Conservation (phyloP, 495 filamentous ascomycete species). For the Lentithecium fluviatile region DNA sequence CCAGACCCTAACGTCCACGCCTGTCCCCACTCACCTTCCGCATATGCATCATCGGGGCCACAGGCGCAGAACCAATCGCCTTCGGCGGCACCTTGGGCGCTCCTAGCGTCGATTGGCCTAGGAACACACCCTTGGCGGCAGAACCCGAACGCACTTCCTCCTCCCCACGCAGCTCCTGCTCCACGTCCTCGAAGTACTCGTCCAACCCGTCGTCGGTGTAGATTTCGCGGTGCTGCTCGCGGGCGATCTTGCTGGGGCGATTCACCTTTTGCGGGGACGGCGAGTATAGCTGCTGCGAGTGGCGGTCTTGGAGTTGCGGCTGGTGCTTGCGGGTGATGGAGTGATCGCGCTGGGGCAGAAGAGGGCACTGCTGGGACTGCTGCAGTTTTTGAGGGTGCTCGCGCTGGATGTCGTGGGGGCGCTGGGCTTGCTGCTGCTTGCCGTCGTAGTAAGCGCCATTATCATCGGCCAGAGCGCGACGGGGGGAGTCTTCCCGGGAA, state of each 20-base stretch:
- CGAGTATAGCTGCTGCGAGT: too few species aligned
- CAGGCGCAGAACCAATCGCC: neutral
- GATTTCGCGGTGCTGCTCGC: too few species aligned
- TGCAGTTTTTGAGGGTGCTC: too few species aligned
- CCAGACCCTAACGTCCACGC: neutral
- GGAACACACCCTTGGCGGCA: neutral
- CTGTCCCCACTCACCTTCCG: neutral
- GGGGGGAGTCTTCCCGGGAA: neutral
- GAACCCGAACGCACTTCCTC: neutral
- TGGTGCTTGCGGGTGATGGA: too few species aligned
- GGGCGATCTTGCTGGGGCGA: too few species aligned
- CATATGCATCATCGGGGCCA: constrained; percentile 12
- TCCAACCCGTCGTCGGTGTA: too few species aligned
- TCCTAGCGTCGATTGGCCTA: constrained; percentile 8
- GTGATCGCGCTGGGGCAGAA: too few species aligned
- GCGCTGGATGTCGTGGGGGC: too few species aligned
- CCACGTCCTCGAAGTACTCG: neutral
- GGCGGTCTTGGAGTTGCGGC: too few species aligned
- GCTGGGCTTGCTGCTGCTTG: neutral
- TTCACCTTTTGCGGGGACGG: too few species aligned
- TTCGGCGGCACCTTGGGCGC: neutral
- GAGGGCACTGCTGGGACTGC: too few species aligned
- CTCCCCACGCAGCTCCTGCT: neutral
- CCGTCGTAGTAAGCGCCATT: neutral
- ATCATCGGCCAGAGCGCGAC: neutral